Base-by-base conservation (phyloP, 2,329 filamentous ascomycete genomes). In the Emergomyces africanus region DNA sequence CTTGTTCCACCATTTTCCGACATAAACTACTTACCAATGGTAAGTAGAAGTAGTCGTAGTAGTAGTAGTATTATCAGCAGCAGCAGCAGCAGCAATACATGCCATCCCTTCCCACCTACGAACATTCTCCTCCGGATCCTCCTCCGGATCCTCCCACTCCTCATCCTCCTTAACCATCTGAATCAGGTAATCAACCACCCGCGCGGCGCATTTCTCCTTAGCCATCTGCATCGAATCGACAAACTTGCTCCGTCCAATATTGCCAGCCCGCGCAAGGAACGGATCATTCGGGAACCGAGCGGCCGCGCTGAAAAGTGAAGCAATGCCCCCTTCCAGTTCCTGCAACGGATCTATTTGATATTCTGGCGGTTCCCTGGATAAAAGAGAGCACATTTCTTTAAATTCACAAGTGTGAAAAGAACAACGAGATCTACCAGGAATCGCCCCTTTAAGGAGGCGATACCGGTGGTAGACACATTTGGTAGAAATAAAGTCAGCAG, bases 261-360 rank as follows among this genome's bases (percentile, higher is more conserved):
- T 62, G n/a, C 71, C 68, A 1, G 66, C 69, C 1, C 69, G 66
- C 54, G 61, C 53, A 30, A 71, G 66, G 35, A 67, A 70, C 3
- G 68, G 68, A 37, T 71, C 66, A 30, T 53, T 54, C 18, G 60
- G 60, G 51, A 70, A 70, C 30, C 63, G 63, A 8, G 64, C 67
- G 8, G 61, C 64, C 3, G 61, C 64, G 5, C 44, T 61, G 55
- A 66, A 65, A 30, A 63, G 41, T 12, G 59, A 5, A 48, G 23
- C 44, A 48, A 9, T 20, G 23, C 12, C 44, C 44, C 4, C 50
- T 6, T 56, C n/a, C n/a, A n/a, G 51, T 23, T 61, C 59, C 23
- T 63, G 60, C 1, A 55, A 35, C 10, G 61, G 59, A 18, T 61
- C 55, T 20, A 66, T 58, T 20, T 60, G 60, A 15, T 66, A 59